Conservation (phyloP, 768 basidiomycete species). For the Amanita inopinata region DNA sequence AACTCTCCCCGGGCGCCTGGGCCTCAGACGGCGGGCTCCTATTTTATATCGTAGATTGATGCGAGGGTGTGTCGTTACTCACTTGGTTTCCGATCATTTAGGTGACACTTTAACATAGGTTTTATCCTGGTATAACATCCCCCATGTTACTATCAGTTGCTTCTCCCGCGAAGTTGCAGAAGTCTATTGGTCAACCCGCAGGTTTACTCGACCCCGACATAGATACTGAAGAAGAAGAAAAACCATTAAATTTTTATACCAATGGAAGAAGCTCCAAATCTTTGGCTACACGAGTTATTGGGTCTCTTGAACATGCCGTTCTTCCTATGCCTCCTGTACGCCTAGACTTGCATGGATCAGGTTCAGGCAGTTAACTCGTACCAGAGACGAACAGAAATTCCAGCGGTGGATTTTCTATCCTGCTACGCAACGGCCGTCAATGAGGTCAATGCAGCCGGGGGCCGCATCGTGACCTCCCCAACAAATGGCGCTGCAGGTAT, state of each 20-base stretch:
- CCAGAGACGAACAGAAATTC: slow-evolving; percentile 79
- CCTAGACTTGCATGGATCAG: slow-evolving; percentile 7
- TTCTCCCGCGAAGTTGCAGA: slow-evolving; percentile 15
- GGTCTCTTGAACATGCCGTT: slow-evolving; percentile 71
- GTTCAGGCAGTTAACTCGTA: background rate
- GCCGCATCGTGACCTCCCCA: slow-evolving; percentile 89
- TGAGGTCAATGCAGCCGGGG: slow-evolving; percentile 89
- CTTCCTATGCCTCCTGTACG: slow-evolving; percentile 77
- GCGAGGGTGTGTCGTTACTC: slow-evolving; percentile 50
- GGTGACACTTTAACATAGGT: slow-evolving; percentile 18
- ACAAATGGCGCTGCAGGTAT: slow-evolving; percentile 93
- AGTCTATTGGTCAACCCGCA: slow-evolving; percentile 13
- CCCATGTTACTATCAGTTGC: slow-evolving; percentile 24
- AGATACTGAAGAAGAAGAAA: slow-evolving; percentile 12
- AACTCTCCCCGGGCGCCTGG: slow-evolving; percentile 80
- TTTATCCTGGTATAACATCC: slow-evolving; percentile 38
- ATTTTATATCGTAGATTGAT: slow-evolving; percentile 85
- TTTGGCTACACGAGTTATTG: slow-evolving; percentile 41
- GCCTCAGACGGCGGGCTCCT: slow-evolving; percentile 74
- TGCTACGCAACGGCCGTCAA: slow-evolving; percentile 95
- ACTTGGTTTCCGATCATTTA: slow-evolving; percentile 7
- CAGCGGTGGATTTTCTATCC: slow-evolving; percentile 87
- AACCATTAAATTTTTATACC: slow-evolving; percentile 1
- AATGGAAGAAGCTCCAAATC: slow-evolving; percentile 15
- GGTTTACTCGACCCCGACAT: slow-evolving; percentile 13